phyloP scores from a whole-genome alignment of 1,284 basidiomycete species.

The Cystobasidium pallidum region DNA sequence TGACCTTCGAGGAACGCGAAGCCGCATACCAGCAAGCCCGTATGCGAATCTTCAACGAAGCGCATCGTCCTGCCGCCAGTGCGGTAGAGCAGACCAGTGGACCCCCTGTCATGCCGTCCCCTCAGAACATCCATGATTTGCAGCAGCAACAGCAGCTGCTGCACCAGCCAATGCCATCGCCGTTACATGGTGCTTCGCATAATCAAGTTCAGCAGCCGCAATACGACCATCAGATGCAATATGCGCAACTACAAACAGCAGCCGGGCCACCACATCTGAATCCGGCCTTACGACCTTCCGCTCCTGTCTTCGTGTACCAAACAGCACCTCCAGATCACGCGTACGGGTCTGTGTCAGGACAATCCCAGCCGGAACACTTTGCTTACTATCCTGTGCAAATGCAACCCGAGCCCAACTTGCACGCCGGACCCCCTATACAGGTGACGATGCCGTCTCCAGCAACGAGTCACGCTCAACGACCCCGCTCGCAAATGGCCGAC shows the following conservation, averaged over 20 bases:
- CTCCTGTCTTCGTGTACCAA: conserved; percentile 37
- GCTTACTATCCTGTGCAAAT: conserved; percentile 12
- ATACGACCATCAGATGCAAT: neutral
- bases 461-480: neutral
- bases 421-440: conserved; percentile 33
- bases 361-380: conserved; percentile 8
- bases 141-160: neutral
- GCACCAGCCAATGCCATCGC: neutral
- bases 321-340: neutral
- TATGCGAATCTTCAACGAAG: conserved; percentile 50
- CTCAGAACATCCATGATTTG: neutral
- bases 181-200: neutral
- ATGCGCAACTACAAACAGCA: neutral
- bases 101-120: neutral
- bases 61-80: neutral
- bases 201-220: neutral
- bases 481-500: neutral
- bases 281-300: conserved; percentile 18
- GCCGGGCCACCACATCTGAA: neutral
- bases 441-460: conserved; percentile 29
- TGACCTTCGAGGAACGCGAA: conserved; percentile 46
- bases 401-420: neutral
- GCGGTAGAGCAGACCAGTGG: neutral
- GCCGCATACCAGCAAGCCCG: conserved; percentile 49
- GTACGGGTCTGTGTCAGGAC: neutral